phyloP scores from a whole-genome alignment of 2,329 filamentous ascomycete species.

The Phyllosticta citribraziliensis region DNA sequence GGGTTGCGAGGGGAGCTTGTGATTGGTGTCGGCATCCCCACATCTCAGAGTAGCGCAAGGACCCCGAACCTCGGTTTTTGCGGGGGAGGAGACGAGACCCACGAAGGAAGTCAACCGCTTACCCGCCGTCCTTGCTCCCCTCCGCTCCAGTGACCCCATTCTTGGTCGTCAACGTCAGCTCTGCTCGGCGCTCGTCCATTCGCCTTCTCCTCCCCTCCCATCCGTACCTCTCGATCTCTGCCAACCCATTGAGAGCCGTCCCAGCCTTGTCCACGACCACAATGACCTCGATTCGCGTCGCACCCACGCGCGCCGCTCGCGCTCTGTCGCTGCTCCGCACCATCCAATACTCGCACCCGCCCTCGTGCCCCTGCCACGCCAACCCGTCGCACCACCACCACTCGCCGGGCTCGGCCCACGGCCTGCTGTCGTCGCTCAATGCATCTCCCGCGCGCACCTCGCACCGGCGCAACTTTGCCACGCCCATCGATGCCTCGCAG shows the following conservation, averaged over 20 bases:
- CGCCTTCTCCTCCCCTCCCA: too few species aligned
- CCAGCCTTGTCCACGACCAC: background rate
- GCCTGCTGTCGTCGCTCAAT: slow-evolving; percentile 15
- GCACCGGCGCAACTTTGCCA: slow-evolving; percentile 54
- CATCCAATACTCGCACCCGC: slow-evolving; percentile 84
- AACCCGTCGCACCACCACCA: slow-evolving; percentile 72
- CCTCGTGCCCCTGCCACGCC: slow-evolving; percentile 83
- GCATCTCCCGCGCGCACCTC: slow-evolving; percentile 32
- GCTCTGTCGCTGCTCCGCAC: slow-evolving; percentile 70
- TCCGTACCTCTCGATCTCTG: background rate
- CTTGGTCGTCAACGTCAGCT: background rate
- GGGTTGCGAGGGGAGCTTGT: background rate
- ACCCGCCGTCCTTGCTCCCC: background rate
- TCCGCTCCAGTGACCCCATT: background rate
- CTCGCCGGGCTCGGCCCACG: slow-evolving; percentile 26
- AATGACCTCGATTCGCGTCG: slow-evolving; percentile 25
- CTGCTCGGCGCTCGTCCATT: background rate
- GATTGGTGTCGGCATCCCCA: background rate
- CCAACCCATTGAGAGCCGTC: background rate
- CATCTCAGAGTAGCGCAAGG: background rate
- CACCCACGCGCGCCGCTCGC: slow-evolving; percentile 42
- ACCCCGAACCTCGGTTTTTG: background rate
- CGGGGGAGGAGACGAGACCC: background rate
- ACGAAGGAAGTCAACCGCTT: background rate
- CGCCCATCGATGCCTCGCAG: slow-evolving; percentile 58